Percentiles rank a stretch among this genome's conserved stretches.
These are phyloP conservation scores for Gossypium schwendimanii DNA, from an alignment of 441 rosid species.

Conservation along the genomic window DNA sequence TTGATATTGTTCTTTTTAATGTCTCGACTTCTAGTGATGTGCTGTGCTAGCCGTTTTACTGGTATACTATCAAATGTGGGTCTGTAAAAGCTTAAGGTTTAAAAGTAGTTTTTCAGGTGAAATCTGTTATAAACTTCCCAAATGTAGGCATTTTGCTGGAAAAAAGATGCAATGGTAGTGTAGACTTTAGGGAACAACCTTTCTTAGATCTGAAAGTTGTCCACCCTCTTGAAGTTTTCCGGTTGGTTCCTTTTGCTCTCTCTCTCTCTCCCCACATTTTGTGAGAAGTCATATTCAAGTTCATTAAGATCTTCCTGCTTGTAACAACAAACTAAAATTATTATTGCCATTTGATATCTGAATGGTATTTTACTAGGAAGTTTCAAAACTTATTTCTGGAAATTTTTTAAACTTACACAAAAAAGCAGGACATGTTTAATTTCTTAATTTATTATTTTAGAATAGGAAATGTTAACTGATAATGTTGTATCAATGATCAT, in stretches of 20 bases:
- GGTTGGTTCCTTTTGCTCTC: neutral
- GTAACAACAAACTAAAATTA: neutral
- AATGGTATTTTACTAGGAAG: neutral
- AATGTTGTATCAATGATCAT: neutral
- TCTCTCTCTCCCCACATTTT: neutral
- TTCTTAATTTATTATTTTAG: neutral
- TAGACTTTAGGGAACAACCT: neutral
- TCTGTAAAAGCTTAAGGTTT: neutral
- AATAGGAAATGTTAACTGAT: neutral
- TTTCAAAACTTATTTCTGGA: neutral
- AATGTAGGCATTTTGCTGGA: neutral
- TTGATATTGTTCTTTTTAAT: constrained; percentile 13
- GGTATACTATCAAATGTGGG: neutral
- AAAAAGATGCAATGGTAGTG: neutral
- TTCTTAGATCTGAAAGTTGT: neutral
- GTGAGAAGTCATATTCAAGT: neutral
- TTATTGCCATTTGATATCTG: neutral
- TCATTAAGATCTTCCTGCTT: neutral
- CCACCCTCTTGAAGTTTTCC: neutral
- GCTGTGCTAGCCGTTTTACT: neutral
- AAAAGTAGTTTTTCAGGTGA: neutral
- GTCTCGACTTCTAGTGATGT: constrained; percentile 8
- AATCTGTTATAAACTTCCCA: neutral
- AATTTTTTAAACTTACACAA: neutral
- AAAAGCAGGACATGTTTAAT: neutral